phyloP scores from a whole-genome alignment of 2,329 filamentous ascomycete species.

The Ceratocystiopsis minuta region DNA sequence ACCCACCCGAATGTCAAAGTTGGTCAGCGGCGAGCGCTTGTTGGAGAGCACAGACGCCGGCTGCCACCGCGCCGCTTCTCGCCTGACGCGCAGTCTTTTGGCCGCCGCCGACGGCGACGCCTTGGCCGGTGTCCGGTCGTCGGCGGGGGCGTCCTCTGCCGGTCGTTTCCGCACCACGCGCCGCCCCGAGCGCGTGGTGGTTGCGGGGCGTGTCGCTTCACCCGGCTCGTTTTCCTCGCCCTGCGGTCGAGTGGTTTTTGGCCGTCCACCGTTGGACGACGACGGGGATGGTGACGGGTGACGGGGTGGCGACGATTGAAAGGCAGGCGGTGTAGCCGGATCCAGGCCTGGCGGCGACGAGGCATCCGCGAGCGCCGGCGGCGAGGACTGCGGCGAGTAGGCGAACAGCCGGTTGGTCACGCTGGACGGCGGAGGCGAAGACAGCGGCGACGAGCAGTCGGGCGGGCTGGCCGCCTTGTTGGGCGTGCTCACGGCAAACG shows the following conservation, averaged over 20 bases:
- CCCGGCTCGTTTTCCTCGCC: neutral
- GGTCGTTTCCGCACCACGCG: neutral
- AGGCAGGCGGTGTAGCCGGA: too few species aligned
- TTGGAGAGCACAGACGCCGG: slow-evolving; percentile 18
- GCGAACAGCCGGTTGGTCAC: neutral
- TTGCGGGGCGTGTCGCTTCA: neutral
- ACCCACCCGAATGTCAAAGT: slow-evolving; percentile 14
- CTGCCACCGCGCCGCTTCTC: slow-evolving; percentile 10
- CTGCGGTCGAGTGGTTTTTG: too few species aligned
- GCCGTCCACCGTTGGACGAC: neutral
- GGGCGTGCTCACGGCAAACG: too few species aligned
- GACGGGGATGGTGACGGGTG: too few species aligned
- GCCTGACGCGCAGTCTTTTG: slow-evolving; percentile 5
- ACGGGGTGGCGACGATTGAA: too few species aligned
- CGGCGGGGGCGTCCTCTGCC: neutral
- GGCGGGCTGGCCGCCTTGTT: neutral
- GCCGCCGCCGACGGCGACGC: neutral
- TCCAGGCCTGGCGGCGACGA: neutral
- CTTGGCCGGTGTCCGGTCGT: neutral
- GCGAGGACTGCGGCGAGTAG: too few species aligned
- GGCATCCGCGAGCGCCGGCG: too few species aligned
- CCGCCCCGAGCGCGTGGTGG: slow-evolving; percentile 2
- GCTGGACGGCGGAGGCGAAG: slow-evolving; percentile 2
- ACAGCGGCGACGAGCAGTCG: slow-evolving; percentile 3
- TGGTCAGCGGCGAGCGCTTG: slow-evolving; percentile 17